phyloP scores from a whole-genome alignment of 129 eudicot genomes.

The Pittosporum tobira region DNA sequence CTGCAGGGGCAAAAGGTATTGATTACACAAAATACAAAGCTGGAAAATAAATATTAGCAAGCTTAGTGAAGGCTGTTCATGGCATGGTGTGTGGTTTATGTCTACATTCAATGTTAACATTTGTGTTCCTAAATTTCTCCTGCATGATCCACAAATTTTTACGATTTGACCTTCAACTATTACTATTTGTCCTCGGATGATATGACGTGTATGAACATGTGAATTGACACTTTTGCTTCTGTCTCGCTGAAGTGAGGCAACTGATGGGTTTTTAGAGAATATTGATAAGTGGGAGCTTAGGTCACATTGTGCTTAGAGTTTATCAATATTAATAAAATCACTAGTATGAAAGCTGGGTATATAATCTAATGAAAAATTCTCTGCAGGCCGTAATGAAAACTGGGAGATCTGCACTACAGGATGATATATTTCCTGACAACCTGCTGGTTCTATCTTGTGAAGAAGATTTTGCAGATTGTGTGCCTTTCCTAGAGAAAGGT shows the following conservation, averaged over 20 bases:
- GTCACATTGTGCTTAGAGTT: too few species aligned
- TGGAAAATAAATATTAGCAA: slow-evolving; percentile 61
- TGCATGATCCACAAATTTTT: not conserved
- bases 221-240: not conserved
- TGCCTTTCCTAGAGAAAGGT: slow-evolving; percentile 87
- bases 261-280: not conserved
- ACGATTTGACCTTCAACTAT: too few species aligned
- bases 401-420: slow-evolving; percentile 58
- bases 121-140: too few species aligned
- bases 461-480: slow-evolving; percentile 64
- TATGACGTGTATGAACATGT: not conserved
- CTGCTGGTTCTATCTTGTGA: slow-evolving; percentile 76
- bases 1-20: slow-evolving; percentile 70
- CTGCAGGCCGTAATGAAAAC: slow-evolving; percentile 63
- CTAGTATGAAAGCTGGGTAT: not conserved
- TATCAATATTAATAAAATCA: not conserved
- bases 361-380: slow-evolving; percentile 6
- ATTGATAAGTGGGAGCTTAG: not conserved
- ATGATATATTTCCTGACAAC: slow-evolving; percentile 38
- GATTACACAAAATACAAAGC: slow-evolving; percentile 76
- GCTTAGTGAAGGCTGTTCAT: slow-evolving; percentile 82
- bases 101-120: too few species aligned
- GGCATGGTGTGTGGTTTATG: slow-evolving; percentile 62
- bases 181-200: not conserved
- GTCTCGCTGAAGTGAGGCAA: not conserved